phyloP scores from a whole-genome alignment of 208 protist genomes.

The Trypanosoma boissoni region DNA sequence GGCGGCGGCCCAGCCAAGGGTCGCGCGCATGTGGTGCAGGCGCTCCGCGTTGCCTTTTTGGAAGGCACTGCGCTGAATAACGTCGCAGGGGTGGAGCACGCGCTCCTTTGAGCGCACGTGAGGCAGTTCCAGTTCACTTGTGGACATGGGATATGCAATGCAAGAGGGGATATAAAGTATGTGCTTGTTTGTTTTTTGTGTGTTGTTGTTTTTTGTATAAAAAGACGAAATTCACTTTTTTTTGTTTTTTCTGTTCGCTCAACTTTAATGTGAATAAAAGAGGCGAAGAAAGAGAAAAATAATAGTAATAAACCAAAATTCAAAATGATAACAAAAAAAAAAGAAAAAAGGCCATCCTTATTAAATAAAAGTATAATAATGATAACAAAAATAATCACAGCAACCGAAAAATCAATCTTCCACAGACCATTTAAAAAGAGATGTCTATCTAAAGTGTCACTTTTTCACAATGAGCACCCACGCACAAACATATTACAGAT shows the following conservation, averaged over 20 bases:
- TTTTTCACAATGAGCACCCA: too few species aligned
- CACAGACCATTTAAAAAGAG: too few species aligned
- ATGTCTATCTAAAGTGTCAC: too few species aligned
- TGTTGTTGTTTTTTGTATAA: background rate
- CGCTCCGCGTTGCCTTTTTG: slow-evolving; percentile 75
- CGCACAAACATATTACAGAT: too few species aligned
- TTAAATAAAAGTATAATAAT: too few species aligned
- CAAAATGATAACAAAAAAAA: slow-evolving; percentile 6
- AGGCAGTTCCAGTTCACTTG: slow-evolving; percentile 53
- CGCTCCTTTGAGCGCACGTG: slow-evolving; percentile 37
- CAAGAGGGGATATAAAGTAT: slow-evolving; percentile 2
- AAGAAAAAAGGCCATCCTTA: too few species aligned
- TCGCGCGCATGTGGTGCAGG: slow-evolving; percentile 81
- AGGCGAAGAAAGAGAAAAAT: background rate
- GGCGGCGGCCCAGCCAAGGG: slow-evolving; percentile 70
- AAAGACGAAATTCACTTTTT: too few species aligned
- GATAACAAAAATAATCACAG: slow-evolving; percentile 6
- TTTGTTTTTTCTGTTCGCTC: too few species aligned
- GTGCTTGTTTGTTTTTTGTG: slow-evolving; percentile 1
- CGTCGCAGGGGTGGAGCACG: slow-evolving; percentile 83
- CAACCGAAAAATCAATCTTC: too few species aligned
- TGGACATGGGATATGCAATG: slow-evolving; percentile 22
- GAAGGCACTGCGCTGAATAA: slow-evolving; percentile 68
- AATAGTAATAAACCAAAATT: slow-evolving; percentile 10
- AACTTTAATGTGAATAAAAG: slow-evolving; percentile 20